Percentiles rank a stretch among this genome's conserved stretches.
These are phyloP conservation scores for Sporothrix brasiliensis DNA, from an alignment of 2,329 filamentous ascomycete genomes.

Conservation along the genomic window DNA sequence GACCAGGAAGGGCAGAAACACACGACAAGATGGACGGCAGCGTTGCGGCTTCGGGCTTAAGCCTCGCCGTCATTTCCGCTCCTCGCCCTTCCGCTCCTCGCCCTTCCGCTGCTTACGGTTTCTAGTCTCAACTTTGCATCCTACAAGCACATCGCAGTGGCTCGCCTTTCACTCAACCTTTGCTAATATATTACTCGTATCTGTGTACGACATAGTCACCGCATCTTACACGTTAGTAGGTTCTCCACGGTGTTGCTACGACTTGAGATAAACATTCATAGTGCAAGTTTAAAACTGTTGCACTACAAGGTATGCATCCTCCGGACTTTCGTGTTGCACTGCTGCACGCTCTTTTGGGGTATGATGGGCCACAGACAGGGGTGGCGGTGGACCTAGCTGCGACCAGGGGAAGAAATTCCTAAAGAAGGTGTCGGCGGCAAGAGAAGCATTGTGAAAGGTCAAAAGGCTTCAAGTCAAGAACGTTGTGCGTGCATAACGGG, in stretches of 20 bases:
- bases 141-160: neutral
- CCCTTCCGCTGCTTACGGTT: neutral
- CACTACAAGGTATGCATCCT: neutral
- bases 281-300: neutral
- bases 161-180: neutral
- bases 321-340: constrained; percentile 12
- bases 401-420: constrained; percentile 25
- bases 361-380: constrained; percentile 7
- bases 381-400: constrained; percentile 26
- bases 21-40: neutral
- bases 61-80: neutral
- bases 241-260: neutral
- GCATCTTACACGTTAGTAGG: neutral
- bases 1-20: constrained; percentile 6
- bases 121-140: neutral
- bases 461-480: constrained; percentile 29
- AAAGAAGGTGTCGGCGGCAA: constrained; percentile 45
- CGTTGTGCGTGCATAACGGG: constrained; percentile 27
- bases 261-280: neutral
- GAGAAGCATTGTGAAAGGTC: constrained; percentile 50
- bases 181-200: neutral
- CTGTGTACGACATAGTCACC: neutral
- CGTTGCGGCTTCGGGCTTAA: neutral
- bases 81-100: neutral
- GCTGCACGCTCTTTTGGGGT: neutral